Evolutionary conservation across 2,329 filamentous ascomycete species (phyloP).

Genomic region (Aspergillus pseudoviridinutans): DNA sequence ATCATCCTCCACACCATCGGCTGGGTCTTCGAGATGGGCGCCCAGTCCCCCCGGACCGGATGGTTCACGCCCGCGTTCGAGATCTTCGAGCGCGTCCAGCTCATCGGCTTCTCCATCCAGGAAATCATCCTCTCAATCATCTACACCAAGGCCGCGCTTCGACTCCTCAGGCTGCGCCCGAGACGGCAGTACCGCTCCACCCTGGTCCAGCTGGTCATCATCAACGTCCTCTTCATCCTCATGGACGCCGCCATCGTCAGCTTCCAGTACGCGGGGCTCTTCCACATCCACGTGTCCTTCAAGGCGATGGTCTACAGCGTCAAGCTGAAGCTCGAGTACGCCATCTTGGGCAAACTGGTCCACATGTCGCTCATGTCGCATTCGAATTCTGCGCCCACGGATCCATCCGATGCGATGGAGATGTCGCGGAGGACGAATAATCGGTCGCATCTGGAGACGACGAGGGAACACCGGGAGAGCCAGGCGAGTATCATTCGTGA

Average conservation of each 20-base stretch:
- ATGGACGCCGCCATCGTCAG: conserved; percentile 44
- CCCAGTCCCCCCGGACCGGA: conserved; percentile 14
- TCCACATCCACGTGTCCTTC: conserved; percentile 36
- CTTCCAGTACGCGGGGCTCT: conserved; percentile 38
- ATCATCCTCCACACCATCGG: conserved; percentile 51
- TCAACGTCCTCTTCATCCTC: conserved; percentile 45
- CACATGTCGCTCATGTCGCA: conserved; percentile 10
- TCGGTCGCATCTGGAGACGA: neutral
- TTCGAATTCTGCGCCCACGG: neutral
- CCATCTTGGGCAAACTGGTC: conserved; percentile 48
- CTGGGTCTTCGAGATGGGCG: conserved; percentile 50
- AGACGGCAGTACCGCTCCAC: conserved; percentile 24
- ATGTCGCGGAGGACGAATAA: neutral
- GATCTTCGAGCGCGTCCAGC: conserved; percentile 35
- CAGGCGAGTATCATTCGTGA: neutral
- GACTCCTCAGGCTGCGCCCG: conserved; percentile 25
- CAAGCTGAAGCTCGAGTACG: conserved; percentile 51
- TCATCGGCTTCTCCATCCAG: conserved; percentile 40
- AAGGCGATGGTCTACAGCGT: conserved; percentile 33
- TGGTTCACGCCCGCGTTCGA: conserved; percentile 20
- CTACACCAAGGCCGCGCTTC: conserved; percentile 51
- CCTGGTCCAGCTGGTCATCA: conserved; percentile 54
- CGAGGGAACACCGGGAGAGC: neutral
- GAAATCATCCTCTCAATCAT: conserved; percentile 44
- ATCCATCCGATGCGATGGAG: neutral